A percentile compares a stretch with the other conserved stretches of the same genome.
Conservation (phyloP, 1,284 basidiomycete species). For the Ceratobasidium sp. region DNA sequence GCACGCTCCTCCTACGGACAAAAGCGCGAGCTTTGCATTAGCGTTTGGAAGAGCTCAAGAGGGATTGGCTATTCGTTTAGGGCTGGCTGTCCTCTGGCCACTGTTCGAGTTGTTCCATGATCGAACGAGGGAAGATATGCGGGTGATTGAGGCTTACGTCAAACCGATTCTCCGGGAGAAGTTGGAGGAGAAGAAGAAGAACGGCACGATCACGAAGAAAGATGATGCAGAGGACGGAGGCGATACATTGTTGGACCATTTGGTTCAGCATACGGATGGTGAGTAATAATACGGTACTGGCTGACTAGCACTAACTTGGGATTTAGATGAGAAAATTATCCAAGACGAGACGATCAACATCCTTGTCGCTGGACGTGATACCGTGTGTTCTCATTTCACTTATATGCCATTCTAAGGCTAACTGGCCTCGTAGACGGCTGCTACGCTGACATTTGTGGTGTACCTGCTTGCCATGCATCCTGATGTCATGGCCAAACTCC, state of each 20-base stretch:
- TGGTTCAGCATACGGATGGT: conserved; percentile 53
- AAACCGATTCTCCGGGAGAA: conserved; percentile 66
- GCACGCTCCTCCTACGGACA: conserved; percentile 51
- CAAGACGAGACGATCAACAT: conserved; percentile 75
- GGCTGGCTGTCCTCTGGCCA: conserved; percentile 68
- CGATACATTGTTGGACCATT: conserved; percentile 70
- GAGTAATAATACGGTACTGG: background rate
- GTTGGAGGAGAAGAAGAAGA: conserved; percentile 56
- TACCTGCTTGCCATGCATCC: conserved; percentile 72
- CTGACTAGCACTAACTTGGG: conserved; percentile 49
- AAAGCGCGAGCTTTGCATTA: conserved; percentile 65
- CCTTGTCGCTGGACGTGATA: conserved; percentile 73
- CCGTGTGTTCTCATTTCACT: conserved; percentile 55
- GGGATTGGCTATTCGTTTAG: conserved; percentile 60
- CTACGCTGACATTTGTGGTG: conserved; percentile 65
- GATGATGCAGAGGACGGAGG: conserved; percentile 52
- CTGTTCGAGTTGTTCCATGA: conserved; percentile 68
- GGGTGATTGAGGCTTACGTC: conserved; percentile 64
- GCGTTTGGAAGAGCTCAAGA: conserved; percentile 70
- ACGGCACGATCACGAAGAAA: conserved; percentile 50
- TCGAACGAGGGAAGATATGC: conserved; percentile 59
- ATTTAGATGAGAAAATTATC: conserved; percentile 53
- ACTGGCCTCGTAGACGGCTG: conserved; percentile 47
- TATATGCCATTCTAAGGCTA: conserved; percentile 29
- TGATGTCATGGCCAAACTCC: conserved; percentile 59